These are phyloP conservation scores for Cladorrhinum sp. DNA, from an alignment of 2,329 filamentous ascomycete species.

Conservation along the genomic window DNA sequence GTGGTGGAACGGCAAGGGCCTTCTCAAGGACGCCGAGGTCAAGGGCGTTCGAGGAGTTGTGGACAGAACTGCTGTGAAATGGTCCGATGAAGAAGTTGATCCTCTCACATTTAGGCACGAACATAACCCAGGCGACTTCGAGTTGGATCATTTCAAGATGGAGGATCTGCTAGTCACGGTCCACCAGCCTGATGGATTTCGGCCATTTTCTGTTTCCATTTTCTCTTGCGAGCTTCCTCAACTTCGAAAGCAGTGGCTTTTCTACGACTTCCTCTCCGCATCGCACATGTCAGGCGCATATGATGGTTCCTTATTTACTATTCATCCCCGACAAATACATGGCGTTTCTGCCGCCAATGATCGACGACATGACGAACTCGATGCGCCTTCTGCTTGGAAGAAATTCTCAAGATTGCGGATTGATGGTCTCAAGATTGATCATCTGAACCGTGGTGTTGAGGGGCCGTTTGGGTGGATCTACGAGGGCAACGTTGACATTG, in stretches of 20 bases:
- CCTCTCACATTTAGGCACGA: slow-evolving; percentile 84
- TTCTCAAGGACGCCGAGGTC: slow-evolving; percentile 87
- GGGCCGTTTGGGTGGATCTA: slow-evolving; percentile 98
- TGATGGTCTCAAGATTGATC: slow-evolving; percentile 90
- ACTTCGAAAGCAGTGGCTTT: slow-evolving; percentile 91
- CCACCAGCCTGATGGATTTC: slow-evolving; percentile 84
- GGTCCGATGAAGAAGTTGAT: slow-evolving; percentile 67
- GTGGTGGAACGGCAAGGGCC: slow-evolving; percentile 96
- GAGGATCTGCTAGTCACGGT: slow-evolving; percentile 89
- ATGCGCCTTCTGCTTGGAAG: slow-evolving; percentile 77
- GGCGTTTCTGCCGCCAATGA: slow-evolving; percentile 66
- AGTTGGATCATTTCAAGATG: slow-evolving; percentile 95
- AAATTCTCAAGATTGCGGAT: slow-evolving; percentile 92
- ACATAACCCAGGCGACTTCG: slow-evolving; percentile 89
- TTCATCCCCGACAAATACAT: slow-evolving; percentile 89
- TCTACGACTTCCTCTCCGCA: slow-evolving; percentile 94
- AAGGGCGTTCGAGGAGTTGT: slow-evolving; percentile 90
- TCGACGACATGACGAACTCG: slow-evolving; percentile 55
- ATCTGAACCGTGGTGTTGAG: slow-evolving; percentile 87
- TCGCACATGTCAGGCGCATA: slow-evolving; percentile 95
- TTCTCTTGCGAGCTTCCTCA: slow-evolving; percentile 93
- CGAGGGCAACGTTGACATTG: slow-evolving; percentile 93
- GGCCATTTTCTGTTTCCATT: slow-evolving; percentile 94
- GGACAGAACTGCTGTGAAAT: slow-evolving; percentile 80
- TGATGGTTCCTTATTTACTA: slow-evolving; percentile 94